Conservation (phyloP, 306 rosid species). For the Sesbania bispinosa region DNA sequence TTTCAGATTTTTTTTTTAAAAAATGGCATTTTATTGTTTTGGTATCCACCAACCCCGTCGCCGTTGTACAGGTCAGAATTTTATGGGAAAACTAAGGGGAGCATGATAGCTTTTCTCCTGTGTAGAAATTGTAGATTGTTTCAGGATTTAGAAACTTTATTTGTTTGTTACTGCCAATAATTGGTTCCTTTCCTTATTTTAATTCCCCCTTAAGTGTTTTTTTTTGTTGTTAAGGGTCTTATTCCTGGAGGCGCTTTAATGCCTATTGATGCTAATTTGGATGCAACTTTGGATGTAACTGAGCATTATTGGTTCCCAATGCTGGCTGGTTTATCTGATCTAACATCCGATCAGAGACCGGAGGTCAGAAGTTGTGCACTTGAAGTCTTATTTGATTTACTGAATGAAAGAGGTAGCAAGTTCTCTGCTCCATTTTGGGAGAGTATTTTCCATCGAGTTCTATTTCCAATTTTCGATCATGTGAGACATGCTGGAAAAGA, state of each 20-base stretch:
- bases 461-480: constrained; percentile 98
- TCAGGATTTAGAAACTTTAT: constrained; percentile 3
- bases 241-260: constrained; percentile 94
- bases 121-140: not conserved
- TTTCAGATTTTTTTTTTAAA: not conserved
- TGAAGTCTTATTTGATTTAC: constrained; percentile 96
- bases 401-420: constrained; percentile 97
- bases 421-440: constrained; percentile 94
- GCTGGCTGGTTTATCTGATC: constrained; percentile 98
- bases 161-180: not conserved
- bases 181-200: not conserved
- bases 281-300: constrained; percentile 70
- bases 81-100: constrained; percentile 14
- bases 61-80: not conserved
- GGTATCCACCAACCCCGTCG: not conserved
- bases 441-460: constrained; percentile 92
- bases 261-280: constrained; percentile 67
- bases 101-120: not conserved
- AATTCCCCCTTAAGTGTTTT: not conserved
- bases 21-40: constrained; percentile 9
- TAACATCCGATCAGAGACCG: constrained; percentile 91
- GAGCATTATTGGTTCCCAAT: constrained; percentile 99
- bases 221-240: constrained; percentile 63
- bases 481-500: constrained; percentile 96
- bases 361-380: constrained; percentile 98